Base-by-base conservation (phyloP, 1,139 yeast species). In the Cylindricascospora bacillispora region DNA sequence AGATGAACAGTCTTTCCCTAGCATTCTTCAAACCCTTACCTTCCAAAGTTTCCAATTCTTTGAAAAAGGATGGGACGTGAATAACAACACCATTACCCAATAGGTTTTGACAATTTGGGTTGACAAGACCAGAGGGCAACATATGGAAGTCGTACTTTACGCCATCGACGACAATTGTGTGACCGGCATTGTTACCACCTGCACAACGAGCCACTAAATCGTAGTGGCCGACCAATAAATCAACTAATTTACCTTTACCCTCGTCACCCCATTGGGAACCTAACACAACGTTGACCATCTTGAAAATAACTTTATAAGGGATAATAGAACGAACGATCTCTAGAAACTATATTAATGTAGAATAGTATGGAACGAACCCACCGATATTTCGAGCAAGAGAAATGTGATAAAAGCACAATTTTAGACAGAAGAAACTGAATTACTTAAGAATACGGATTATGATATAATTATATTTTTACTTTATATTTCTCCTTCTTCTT, bases 261-360 rank as follows among this genome's bases (percentile, higher is more conserved):
- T 89, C 99, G 56, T 89, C 99, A 41, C 99, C 99, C 98, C 98
- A 89, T 62, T 89, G 98, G 59, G 95, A 66, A 38, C 98, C 98
- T 52, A 89, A 70, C 35, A 89, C 97, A 45, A 89, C 97, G 49
- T 59, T 58, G 43, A 60, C 61, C 65, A 60, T 59, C 21, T n/a
- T n/a, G n/a, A n/a, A n/a, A n/a, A n/a, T 24, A 3, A 24, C 11
- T 3, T 13, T 14, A 5, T 13, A 4, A 11, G 15, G 21, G 3
- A 24, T 9, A 24, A 10, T 9, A 10, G n/a, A 11, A 6, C n/a
- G 4, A 6, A 5, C 6, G 11, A 5, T 14, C 26, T 14, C 13
- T 9, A 9, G 6, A 24, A 9, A 4, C 26, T 10, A 14, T 24
- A 23, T 3, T 10, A 5, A 22, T 6, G 11, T 12, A 12, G 10